phyloP scores from a whole-genome alignment of 257 asterid species.

The Nicotiana attenuata region DNA sequence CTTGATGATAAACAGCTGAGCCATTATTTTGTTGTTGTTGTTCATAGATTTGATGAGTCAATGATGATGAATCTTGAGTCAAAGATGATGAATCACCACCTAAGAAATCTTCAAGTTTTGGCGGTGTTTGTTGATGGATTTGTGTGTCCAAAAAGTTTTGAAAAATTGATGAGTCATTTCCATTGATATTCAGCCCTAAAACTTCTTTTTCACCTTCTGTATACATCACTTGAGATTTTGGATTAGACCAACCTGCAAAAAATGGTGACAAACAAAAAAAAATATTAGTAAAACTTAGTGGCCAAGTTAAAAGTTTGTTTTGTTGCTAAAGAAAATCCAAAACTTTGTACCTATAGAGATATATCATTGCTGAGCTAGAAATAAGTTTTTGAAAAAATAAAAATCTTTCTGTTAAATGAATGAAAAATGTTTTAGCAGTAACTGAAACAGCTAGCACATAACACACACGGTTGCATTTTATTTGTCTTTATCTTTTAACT shows the following conservation, averaged over 20 bases:
- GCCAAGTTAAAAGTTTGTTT: not conserved
- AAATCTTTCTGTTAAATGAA: not conserved
- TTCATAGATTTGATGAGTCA: slow-evolving; percentile 42
- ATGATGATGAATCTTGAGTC: slow-evolving; percentile 34
- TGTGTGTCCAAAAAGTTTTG: slow-evolving; percentile 48
- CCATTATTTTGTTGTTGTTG: slow-evolving; percentile 44
- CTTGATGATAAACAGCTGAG: slow-evolving; percentile 27
- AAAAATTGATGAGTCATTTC: slow-evolving; percentile 19
- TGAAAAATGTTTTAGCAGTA: slow-evolving; percentile 13
- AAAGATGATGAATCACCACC: slow-evolving; percentile 67
- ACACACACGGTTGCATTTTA: slow-evolving; percentile 29
- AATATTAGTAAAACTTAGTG: not conserved
- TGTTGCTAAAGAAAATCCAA: not conserved
- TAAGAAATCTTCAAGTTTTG: slow-evolving; percentile 84
- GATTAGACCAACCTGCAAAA: slow-evolving; percentile 53
- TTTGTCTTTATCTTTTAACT: slow-evolving; percentile 37
- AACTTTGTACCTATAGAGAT: not conserved
- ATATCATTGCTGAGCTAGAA: not conserved
- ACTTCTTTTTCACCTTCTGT: slow-evolving; percentile 26
- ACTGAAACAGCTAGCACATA: slow-evolving; percentile 17
- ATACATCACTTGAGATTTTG: slow-evolving; percentile 35
- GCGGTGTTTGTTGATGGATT: slow-evolving; percentile 39
- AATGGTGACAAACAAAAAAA: not conserved
- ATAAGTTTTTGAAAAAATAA: not conserved
- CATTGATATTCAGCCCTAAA: slow-evolving; percentile 14